These are phyloP conservation scores for Elaeis guineensis DNA, from an alignment of 176 grass and related monocot genomes.

Conservation along the genomic window DNA sequence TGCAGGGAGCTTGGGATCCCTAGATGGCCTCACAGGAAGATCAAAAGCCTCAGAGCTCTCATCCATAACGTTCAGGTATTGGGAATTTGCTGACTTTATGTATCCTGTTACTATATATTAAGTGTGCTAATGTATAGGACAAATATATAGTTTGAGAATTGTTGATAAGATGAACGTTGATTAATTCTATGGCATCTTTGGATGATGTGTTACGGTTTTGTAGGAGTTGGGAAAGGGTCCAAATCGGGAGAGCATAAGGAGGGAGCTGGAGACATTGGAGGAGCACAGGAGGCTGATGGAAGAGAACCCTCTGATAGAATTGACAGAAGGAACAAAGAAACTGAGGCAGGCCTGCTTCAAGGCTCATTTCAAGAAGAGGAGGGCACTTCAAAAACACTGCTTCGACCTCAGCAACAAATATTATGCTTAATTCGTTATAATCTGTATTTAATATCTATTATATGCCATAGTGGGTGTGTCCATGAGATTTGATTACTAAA, in stretches of 20 bases:
- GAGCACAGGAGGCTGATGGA: constrained; percentile 45
- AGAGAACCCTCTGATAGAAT: constrained; percentile 48
- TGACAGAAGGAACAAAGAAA: constrained; percentile 68
- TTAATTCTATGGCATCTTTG: neutral
- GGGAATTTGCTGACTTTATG: too few species aligned
- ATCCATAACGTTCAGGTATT: constrained; percentile 63
- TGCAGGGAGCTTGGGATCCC: constrained; percentile 77
- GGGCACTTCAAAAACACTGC: neutral
- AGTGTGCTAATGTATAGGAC: neutral
- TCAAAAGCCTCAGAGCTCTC: constrained; percentile 82
- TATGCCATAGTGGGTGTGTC: neutral
- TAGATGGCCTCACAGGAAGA: constrained; percentile 87
- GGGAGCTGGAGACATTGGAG: constrained; percentile 49
- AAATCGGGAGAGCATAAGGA: constrained; percentile 13
- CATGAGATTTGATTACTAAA: neutral
- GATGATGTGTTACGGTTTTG: neutral
- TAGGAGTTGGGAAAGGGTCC: constrained; percentile 65
- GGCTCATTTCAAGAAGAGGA: constrained; percentile 64
- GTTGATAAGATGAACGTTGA: neutral
- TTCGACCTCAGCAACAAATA: too few species aligned
- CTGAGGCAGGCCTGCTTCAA: constrained; percentile 87
- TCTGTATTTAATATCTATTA: neutral
- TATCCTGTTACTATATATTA: neutral
- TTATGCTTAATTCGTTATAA: too few species aligned
- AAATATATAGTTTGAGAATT: neutral